These are phyloP conservation scores for Cyathus striatus DNA, from an alignment of 768 basidiomycete species.

Conservation along the genomic window DNA sequence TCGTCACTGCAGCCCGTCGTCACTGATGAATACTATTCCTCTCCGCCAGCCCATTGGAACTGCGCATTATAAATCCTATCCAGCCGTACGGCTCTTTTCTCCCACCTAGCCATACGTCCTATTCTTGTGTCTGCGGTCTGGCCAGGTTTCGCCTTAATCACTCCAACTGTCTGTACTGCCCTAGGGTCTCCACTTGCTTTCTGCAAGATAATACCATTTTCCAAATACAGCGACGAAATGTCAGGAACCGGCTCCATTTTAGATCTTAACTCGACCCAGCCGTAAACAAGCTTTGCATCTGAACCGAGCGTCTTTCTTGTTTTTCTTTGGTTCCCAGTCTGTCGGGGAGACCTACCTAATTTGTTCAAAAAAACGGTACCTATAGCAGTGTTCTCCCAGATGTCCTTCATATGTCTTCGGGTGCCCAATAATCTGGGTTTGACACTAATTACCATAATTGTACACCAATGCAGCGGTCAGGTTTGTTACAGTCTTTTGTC, in stretches of 20 bases:
- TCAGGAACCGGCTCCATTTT: constrained; percentile 4
- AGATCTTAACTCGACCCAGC: neutral
- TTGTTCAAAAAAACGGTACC: neutral
- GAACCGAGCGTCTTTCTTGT: constrained; percentile 3
- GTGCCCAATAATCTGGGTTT: neutral
- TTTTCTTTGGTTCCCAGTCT: neutral
- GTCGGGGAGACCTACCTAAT: constrained; percentile 1
- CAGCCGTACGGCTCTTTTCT: neutral
- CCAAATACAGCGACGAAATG: neutral
- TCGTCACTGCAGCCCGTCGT: no score
- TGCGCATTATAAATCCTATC: constrained; percentile 1
- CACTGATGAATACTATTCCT: neutral
- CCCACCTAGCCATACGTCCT: neutral
- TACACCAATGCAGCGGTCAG: no score
- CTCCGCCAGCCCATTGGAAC: neutral
- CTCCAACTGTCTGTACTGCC: constrained; percentile 4
- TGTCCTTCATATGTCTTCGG: neutral
- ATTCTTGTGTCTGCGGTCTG: neutral
- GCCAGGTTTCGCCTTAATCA: constrained; percentile 4
- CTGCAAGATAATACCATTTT: neutral
- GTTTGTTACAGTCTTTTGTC: no score
- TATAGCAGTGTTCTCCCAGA: neutral
- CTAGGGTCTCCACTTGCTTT: neutral
- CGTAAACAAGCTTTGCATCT: constrained; percentile 3
- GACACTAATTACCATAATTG: neutral